These are phyloP conservation scores for Inga laurina DNA, from an alignment of 306 rosid species.

Conservation along the genomic window DNA sequence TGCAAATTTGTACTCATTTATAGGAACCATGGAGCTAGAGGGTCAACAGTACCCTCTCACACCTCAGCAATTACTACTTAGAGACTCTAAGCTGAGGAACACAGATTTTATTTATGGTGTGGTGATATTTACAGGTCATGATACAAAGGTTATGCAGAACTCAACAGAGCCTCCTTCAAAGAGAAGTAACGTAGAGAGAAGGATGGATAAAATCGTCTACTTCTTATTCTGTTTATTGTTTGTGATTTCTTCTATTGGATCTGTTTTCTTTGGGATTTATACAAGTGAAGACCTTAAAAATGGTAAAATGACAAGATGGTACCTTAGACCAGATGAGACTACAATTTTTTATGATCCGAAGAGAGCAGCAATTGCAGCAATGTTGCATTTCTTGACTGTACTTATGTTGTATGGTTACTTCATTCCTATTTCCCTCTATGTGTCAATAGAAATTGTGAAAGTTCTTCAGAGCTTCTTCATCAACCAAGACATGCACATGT, in stretches of 20 bases:
- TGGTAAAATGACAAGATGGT: constrained; percentile 82
- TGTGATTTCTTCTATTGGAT: constrained; percentile 64
- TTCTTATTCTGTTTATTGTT: constrained; percentile 60
- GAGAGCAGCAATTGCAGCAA: constrained; percentile 69
- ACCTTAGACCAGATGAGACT: constrained; percentile 82
- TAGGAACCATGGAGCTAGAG: constrained; percentile 69
- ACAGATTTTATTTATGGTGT: constrained; percentile 91
- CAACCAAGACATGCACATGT: constrained; percentile 84
- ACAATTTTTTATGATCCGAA: constrained; percentile 65
- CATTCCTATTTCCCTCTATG: constrained; percentile 95
- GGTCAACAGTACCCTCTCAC: constrained; percentile 75
- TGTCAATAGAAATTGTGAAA: constrained; percentile 94
- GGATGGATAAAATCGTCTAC: constrained; percentile 90
- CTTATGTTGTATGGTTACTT: constrained; percentile 87
- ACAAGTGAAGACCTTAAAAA: constrained; percentile 67
- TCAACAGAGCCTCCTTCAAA: constrained; percentile 93
- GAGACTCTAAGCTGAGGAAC: constrained; percentile 98
- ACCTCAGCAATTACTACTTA: constrained; percentile 91
- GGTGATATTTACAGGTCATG: constrained; percentile 89
- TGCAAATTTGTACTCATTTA: constrained; percentile 87
- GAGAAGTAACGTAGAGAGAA: constrained; percentile 88
- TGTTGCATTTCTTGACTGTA: constrained; percentile 76
- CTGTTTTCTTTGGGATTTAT: constrained; percentile 71
- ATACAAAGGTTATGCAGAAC: constrained; percentile 96
- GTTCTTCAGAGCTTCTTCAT: constrained; percentile 90